Percentiles rank a stretch among this genome's conserved stretches.
Conservation (phyloP, 2,329 filamentous ascomycete species). For the Chaetomiaceae sp. region DNA sequence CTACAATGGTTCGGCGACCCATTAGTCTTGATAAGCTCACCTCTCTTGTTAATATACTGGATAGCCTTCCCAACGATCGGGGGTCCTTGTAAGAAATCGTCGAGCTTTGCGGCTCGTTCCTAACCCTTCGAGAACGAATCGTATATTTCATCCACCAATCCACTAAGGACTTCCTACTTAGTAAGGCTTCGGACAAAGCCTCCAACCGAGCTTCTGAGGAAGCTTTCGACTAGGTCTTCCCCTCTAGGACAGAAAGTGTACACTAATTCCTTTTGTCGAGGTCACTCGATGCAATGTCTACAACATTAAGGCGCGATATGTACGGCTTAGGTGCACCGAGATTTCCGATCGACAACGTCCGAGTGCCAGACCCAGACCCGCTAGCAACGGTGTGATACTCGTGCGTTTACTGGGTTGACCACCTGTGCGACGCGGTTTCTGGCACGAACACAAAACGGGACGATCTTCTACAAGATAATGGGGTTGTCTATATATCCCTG, state of each 20-base stretch:
- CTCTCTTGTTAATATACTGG: too few relatives aligned
- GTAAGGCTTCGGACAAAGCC: too few relatives aligned
- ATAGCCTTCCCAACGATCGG: too few relatives aligned
- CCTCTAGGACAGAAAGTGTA: conserved; percentile 9
- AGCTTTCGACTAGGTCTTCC: conserved; percentile 9
- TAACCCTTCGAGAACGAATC: conserved; percentile 11
- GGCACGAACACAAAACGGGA: background rate
- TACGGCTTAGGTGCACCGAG: conserved; percentile 12
- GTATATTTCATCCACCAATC: conserved; percentile 13
- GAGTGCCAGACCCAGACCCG: conserved; percentile 12
- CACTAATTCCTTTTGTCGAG: conserved; percentile 15
- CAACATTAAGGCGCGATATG: conserved; percentile 24
- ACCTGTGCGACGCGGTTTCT: conserved; percentile 8
- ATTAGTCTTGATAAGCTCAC: too few relatives aligned
- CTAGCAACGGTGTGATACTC: conserved; percentile 18
- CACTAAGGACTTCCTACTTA: conserved; percentile 12
- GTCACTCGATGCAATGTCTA: conserved; percentile 16
- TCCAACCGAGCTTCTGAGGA: too few relatives aligned
- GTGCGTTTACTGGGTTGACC: conserved; percentile 18
- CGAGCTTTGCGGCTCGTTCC: conserved; percentile 15
- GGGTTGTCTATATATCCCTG: conserved; percentile 13
- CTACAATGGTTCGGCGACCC: too few relatives aligned
- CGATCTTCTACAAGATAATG: background rate
- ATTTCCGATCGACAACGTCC: conserved; percentile 10
- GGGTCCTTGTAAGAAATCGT: too few relatives aligned